A percentile compares a stretch with the other conserved stretches of the same genome.
phyloP scores from a whole-genome alignment of 2,329 filamentous ascomycete genomes.

The Stagonosporopsis vannaccii region DNA sequence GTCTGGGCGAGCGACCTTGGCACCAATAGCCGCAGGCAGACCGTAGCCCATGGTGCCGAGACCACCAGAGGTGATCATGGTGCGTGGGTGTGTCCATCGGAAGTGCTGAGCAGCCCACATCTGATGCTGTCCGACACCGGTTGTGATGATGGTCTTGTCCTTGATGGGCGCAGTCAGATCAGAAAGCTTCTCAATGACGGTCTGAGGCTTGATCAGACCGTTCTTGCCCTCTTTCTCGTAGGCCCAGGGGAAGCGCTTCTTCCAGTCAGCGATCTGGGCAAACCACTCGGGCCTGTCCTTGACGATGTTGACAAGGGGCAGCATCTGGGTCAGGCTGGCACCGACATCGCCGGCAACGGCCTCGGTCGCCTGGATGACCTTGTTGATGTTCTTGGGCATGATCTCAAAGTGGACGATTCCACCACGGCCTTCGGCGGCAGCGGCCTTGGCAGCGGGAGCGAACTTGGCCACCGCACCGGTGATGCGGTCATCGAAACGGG shows the following conservation, averaged over 20 bases:
- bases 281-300: constrained; percentile 85
- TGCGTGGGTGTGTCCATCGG: constrained; percentile 88
- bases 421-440: constrained; percentile 83
- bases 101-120: constrained; percentile 99
- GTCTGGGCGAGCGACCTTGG: constrained; percentile 84
- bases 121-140: constrained; percentile 96
- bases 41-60: constrained; percentile 97
- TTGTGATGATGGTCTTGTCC: constrained; percentile 84
- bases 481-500: constrained; percentile 95
- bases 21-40: constrained; percentile 91
- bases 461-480: constrained; percentile 84
- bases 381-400: constrained; percentile 99
- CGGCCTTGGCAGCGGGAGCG: constrained; percentile 84
- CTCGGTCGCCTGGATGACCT: constrained; percentile 95
- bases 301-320: constrained; percentile 73
- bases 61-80: constrained; percentile 96
- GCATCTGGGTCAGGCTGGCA: constrained; percentile 75
- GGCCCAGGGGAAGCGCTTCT: constrained; percentile 84
- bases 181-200: constrained; percentile 88
- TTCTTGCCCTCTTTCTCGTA: constrained; percentile 80
- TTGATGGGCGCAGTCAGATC: constrained; percentile 82
- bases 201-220: constrained; percentile 92
- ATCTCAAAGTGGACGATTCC: constrained; percentile 98
- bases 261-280: constrained; percentile 87
- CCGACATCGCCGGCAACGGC: constrained; percentile 93